Evolutionary conservation across 2,329 filamentous ascomycete species (phyloP), one percentile per base, ranked within the genome.

Genomic region (Stylonectria norvegica): DNA sequence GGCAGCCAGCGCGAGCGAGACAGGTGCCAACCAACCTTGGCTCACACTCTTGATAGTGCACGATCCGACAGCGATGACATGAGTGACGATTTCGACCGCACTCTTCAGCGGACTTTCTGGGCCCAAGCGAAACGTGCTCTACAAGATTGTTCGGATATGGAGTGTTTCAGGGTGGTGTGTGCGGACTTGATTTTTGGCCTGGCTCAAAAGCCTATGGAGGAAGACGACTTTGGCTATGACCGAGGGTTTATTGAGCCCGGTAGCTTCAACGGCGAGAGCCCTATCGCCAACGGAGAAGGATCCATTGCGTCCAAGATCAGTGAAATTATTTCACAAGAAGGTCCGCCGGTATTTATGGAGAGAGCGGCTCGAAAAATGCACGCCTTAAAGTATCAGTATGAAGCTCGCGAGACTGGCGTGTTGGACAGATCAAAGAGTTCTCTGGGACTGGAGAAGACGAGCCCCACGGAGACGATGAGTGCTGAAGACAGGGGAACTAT

Each of bases 401-500:
- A 66, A 16, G 48, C 57, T 18, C 45, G 54, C 5, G 55, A 57
- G 38, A 51, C 50, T 7, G 53, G 55, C 6, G 52, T 57, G 20
- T 32, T 57, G 7, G 55, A 57, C 36, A 40, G 40, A 5, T 51
- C 52, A 32, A 55, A 55, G 38, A 57, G 50, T 29, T 52, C 52
- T 4, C 33, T 57, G 4, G 54, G 54, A 11, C 34, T 57, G 22
- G 54, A 57, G 36, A 57, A 47, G 36, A 42, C 48, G 4, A 48
- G 45, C n/a, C 31, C 45, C 7, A 39, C 43, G 4, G 55, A 56
- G 20, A 38, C 50, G 10, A 18, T 56, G 31, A 59, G 43, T 14
- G 62, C 29, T 54, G 65, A 43, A 40, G 62, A 68, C 15, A 58
- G 56, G 14, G 58, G 67, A 16, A 79, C 78, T 0, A 65, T 80